Percentiles rank a stretch among this genome's conserved stretches.
phyloP scores from a whole-genome alignment of 495 filamentous ascomycete species.

The Penicillium canescens region DNA sequence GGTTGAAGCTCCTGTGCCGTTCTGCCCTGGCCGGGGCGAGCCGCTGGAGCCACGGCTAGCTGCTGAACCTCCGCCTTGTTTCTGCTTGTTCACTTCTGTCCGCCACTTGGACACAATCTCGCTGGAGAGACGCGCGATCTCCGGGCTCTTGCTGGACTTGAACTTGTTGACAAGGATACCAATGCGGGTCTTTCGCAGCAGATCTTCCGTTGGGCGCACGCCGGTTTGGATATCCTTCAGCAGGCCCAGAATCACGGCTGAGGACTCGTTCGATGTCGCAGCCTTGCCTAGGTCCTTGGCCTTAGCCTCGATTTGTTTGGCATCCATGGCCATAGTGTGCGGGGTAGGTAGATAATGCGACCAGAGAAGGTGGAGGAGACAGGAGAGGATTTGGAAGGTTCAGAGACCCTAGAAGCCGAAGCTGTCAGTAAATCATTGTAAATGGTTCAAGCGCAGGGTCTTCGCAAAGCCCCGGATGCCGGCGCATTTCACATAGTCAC shows the following conservation, averaged over 20 bases:
- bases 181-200: conserved; percentile 81
- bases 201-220: conserved; percentile 81
- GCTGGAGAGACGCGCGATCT: conserved; percentile 69
- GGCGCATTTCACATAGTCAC: conserved; percentile 6
- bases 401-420: not conserved
- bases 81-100: conserved; percentile 73
- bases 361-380: not conserved
- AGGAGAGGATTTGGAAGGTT: not conserved
- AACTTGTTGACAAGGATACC: conserved; percentile 86
- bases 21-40: conserved; percentile 39
- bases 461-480: not conserved
- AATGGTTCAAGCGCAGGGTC: not conserved
- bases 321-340: conserved; percentile 62
- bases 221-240: conserved; percentile 76
- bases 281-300: conserved; percentile 78
- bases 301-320: conserved; percentile 71
- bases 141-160: conserved; percentile 69
- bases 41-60: conserved; percentile 42
- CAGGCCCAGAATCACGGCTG: conserved; percentile 63
- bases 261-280: conserved; percentile 62
- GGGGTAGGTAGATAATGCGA: not conserved
- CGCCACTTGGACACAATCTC: conserved; percentile 90
- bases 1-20: conserved; percentile 38
- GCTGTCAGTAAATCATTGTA: not conserved
- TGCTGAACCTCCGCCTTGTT: conserved; percentile 52